Evolutionary conservation across 768 basidiomycete species (phyloP), one percentile per base, ranked within the genome.

Genomic region (Pleurotus cornucopiae): DNA sequence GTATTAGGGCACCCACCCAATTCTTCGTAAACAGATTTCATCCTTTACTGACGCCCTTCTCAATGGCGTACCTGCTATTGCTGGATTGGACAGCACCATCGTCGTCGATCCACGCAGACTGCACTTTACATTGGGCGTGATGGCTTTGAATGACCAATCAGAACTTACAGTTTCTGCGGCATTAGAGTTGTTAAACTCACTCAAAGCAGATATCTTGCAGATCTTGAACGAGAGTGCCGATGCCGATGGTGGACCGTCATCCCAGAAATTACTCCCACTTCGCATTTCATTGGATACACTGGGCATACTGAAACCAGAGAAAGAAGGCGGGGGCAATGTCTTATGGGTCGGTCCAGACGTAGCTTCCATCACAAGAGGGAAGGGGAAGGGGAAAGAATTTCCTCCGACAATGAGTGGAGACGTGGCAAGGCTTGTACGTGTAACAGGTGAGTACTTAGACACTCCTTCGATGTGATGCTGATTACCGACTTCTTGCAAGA

Each of bases 61-160:
- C 6, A 64, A 77, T 58, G 60, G 58, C 49, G 60, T 68, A 16
- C 65, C 61, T 54, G 18, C 56, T 0, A 69, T 79, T 2, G 61
- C 69, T 6, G 89, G 89, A 0, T 71, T 91, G 3, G 85, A 91
- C 67, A 63, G 62, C 6, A 74, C 79, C 2, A 81, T 91, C 60
- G 67, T 87, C 53, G 76, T 89, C 54, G 73, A 78, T 43, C 79
- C 80, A 0, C 63, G 74, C 7, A 67, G 88, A n/a, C 68, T 90
- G 43, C 89, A 91, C 66, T 68, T 91, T 56, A 91, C 89, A 0
- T 70, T 91, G 2, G 89, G 88, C 1, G 87, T 89, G 1, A 86
- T 91, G 85, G 69, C 79, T 0, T 81, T 90, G 34, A 4, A 62
- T 13, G 38, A 44, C 0, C 2, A 66, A 54, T 48, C 21, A 3